These are phyloP conservation scores for Globisporangium yorkense DNA, from an alignment of 352 stramenopile genomes.

Conservation along the genomic window DNA sequence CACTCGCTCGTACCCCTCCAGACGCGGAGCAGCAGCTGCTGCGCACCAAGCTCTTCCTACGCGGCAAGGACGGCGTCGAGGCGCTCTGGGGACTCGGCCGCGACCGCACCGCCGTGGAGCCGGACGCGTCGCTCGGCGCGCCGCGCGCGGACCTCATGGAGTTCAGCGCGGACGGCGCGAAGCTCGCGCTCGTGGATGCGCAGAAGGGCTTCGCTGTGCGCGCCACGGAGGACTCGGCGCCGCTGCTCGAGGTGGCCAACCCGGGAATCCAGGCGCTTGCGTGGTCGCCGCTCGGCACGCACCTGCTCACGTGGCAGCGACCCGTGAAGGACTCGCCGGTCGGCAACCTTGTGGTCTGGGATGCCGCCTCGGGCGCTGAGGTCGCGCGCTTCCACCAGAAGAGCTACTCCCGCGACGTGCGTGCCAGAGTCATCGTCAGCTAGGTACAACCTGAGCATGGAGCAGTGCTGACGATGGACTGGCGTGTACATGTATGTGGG, in stretches of 20 bases:
- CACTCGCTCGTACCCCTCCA: not conserved
- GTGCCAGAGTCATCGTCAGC: too few relatives aligned
- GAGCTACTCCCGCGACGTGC: conserved; percentile 70
- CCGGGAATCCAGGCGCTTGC: conserved; percentile 68
- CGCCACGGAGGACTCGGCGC: conserved; percentile 52
- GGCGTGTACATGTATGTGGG: not conserved
- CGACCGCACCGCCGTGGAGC: conserved; percentile 40
- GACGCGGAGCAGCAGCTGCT: conserved; percentile 16
- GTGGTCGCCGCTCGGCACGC: conserved; percentile 78
- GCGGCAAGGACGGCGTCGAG: conserved; percentile 71
- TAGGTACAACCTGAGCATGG: not conserved
- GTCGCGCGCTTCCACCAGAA: conserved; percentile 85
- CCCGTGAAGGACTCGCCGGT: conserved; percentile 60
- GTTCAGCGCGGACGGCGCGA: conserved; percentile 61
- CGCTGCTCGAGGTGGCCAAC: conserved; percentile 59
- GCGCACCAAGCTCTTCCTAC: conserved; percentile 84
- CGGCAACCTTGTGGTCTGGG: conserved; percentile 86
- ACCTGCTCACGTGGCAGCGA: conserved; percentile 87
- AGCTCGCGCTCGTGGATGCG: conserved; percentile 58
- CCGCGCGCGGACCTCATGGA: conserved; percentile 60
- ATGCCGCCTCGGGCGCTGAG: conserved; percentile 43
- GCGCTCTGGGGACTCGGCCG: conserved; percentile 62
- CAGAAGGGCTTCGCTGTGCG: conserved; percentile 61
- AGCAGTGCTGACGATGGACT: too few relatives aligned
- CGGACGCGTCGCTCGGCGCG: conserved; percentile 41